Base-by-base conservation (phyloP, 805 yeast genomes). In the Clavispora carvajalis region DNA sequence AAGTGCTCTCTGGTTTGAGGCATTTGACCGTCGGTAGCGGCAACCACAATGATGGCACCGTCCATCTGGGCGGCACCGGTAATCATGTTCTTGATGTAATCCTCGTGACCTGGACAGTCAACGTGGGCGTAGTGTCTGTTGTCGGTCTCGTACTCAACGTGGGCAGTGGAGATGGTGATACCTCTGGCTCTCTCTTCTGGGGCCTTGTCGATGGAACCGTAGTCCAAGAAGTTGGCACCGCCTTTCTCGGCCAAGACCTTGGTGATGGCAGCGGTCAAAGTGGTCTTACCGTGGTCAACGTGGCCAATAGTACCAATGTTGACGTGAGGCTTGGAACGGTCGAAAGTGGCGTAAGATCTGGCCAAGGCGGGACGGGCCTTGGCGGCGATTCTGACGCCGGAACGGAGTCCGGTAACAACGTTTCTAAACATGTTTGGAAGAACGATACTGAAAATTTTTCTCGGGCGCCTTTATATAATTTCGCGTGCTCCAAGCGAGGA, bases 51-150 rank as follows among this genome's bases (percentile, higher is more conserved):
- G 58, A 91, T 90, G 54, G 97, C 98, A 77, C 98, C 97, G 69
- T 91, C 98, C 97, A 90, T 90, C 69, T 91, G 96, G 58, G 98
- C 96, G 59, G 98, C 97, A 82, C 98, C 98, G 53, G 96, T 88
- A 68, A 91, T 91, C 98, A 91, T 91, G 72, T 91, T 91, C 77
- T 91, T 91, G 72, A 91, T 91, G 73, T 90, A 91, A 77, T 91
- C 98, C 52, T 95, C 93, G 79, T 91, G 98, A 61, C 98, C 98
- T 41, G 97, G 97, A 69, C 96, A 88, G 77, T 90, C 98, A 54
- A 90, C 96, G 67, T 90, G 97, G 56, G 98, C 91, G 62, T 90
- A 90, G 69, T 91, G 98, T 72, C 97, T 85, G 65, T 84, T 86
- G 22, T 73, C 88, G 48, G 98, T 91, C 69, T 88, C 95, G 71